Evolutionary conservation across 2,329 filamentous ascomycete species (phyloP), one percentile per base, ranked within the genome.

Genomic region (Fusarium torreyae): DNA sequence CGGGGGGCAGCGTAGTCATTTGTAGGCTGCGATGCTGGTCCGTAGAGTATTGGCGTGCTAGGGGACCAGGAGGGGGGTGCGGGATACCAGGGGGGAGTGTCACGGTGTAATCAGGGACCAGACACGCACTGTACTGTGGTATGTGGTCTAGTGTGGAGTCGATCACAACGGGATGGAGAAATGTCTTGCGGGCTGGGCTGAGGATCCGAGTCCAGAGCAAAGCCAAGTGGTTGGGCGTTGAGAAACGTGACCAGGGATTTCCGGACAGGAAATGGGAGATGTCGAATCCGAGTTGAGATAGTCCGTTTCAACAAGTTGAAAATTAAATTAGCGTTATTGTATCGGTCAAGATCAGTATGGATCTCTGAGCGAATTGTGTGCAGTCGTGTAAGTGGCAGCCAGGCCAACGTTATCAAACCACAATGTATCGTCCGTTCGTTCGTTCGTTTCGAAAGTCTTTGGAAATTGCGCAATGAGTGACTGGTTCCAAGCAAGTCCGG

Each of bases 401-500:
- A 68, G 65, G 64, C 66, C 54, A 66, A 70, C 63, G 73, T 76
- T 76, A 70, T 76, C 73, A 76, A 76, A 76, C 74, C 63, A 72
- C 71, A 68, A 56, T 28, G 54, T 66, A 58, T 65, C 59, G 39
- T 57, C 54, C 48, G 51, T 68, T 56, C 55, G 49, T 55, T 62
- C 28, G 45, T 66, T 54, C 51, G 63, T 59, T 69, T 66, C 66
- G 61, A 63, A 66, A 57, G 59, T 51, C 53, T 61, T 62, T 54
- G 56, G 45, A 74, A 65, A 71, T 76, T 72, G 64, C 54, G 62
- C 60, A 75, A 82, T 80, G 83, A 87, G 80, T 83, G 85, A 82
- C 80, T 81, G 80, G 81, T 81, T 84, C 77, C 76, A 80, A 85
- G 85, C 86, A 88, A 89, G 86, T 81, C 87, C 87, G 77, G 87